Percentiles rank a stretch among this genome's conserved stretches.
These are phyloP conservation scores for Apiospora marii DNA, from an alignment of 2,329 filamentous ascomycete species.

Conservation along the genomic window DNA sequence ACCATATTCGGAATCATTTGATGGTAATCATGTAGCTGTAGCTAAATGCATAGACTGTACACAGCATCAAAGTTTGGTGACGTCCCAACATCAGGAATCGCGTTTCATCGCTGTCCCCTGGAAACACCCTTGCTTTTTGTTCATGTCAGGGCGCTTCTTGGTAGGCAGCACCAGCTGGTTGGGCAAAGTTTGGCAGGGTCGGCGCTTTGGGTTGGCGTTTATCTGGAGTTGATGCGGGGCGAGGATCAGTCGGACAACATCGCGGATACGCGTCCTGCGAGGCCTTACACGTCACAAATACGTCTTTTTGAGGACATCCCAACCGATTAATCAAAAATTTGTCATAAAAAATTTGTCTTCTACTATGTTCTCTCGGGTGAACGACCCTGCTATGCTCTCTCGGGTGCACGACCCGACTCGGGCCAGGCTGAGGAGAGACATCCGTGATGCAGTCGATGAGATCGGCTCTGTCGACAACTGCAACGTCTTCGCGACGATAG, in stretches of 20 bases:
- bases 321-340: background rate
- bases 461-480: conserved; percentile 17
- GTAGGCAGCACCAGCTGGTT: background rate
- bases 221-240: conserved; percentile 3
- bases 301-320: background rate
- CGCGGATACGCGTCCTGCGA: background rate
- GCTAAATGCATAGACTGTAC: background rate
- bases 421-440: background rate
- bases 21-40: background rate
- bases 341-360: background rate
- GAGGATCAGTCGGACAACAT: background rate
- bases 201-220: background rate
- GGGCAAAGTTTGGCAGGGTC: background rate
- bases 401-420: background rate
- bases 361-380: background rate
- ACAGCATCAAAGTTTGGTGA: background rate
- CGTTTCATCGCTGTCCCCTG: background rate
- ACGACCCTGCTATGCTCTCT: no score
- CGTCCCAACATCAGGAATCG: background rate
- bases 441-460: conserved; percentile 1
- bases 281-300: background rate
- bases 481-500: background rate
- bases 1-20: background rate
- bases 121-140: background rate
- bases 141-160: background rate